Evolutionary conservation across 1,139 yeast genomes (phyloP).

Genomic region (Debaryomycetaceae sp.): DNA sequence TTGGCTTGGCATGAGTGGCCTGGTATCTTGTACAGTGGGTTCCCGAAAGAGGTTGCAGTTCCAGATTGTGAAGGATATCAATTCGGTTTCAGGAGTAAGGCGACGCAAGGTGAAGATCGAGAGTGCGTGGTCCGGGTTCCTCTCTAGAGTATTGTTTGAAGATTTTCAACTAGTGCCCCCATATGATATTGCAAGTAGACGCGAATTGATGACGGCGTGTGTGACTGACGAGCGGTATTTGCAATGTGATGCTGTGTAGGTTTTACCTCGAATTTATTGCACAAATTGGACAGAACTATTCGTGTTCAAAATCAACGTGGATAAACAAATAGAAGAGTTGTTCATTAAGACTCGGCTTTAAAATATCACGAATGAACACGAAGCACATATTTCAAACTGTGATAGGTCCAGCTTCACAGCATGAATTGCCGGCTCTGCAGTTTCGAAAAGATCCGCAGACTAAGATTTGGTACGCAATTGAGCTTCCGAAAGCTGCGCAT

Average conservation of each 20-base stretch:
- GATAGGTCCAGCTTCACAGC: no score
- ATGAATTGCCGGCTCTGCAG: no score
- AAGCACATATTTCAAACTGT: no score
- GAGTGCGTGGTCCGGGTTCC: constrained; percentile 1
- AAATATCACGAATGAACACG: no score
- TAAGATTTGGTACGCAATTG: no score
- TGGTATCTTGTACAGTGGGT: constrained; percentile 11
- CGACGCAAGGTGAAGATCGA: constrained; percentile 8
- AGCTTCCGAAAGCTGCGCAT: no score
- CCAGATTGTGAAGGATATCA: constrained; percentile 9
- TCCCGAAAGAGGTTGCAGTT: constrained; percentile 14
- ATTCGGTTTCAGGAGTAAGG: constrained; percentile 8
- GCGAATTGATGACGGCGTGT: constrained; percentile 15
- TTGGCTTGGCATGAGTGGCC: constrained; percentile 11
- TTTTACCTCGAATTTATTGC: no score
- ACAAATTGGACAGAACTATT: no score
- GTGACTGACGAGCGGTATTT: constrained; percentile 9
- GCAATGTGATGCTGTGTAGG: constrained; percentile 5
- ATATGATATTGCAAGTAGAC: constrained; percentile 6
- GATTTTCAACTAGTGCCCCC: constrained; percentile 10
- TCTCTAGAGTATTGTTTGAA: constrained; percentile 6
- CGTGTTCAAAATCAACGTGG: no score
- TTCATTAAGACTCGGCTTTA: no score
- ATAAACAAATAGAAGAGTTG: no score
- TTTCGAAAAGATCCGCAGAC: no score